Evolutionary conservation across 768 basidiomycete genomes (phyloP).

Genomic region (Tylopilus subfusipes): DNA sequence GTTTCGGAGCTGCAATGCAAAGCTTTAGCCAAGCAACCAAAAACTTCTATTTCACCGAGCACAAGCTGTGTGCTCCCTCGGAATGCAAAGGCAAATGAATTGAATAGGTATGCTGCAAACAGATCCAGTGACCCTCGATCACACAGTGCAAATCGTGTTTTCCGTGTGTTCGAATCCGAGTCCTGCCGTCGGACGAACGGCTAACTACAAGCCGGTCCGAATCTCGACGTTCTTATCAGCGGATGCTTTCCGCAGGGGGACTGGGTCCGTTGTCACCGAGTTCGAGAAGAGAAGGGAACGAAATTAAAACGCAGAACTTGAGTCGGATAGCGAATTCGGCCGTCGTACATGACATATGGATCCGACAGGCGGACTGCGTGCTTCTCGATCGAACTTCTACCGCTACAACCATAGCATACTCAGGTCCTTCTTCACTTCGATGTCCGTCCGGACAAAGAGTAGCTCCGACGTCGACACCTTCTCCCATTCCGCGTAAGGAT

Average conservation of each 20-base stretch:
- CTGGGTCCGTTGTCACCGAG: not conserved
- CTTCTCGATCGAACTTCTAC: not conserved
- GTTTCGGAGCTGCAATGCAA: not conserved
- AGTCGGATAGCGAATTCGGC: too few relatives aligned
- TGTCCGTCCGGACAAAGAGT: constrained; percentile 20
- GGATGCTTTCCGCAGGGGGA: not conserved
- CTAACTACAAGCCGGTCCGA: not conserved
- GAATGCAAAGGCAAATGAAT: not conserved
- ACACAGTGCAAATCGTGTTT: too few relatives aligned
- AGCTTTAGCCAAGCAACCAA: not conserved
- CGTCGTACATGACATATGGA: too few relatives aligned
- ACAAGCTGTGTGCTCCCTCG: not conserved
- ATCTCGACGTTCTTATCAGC: not conserved
- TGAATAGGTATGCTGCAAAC: not conserved
- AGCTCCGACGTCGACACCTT: constrained; percentile 28
- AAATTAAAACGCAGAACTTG: too few relatives aligned
- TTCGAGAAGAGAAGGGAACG: too few relatives aligned
- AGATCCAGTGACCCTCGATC: not conserved
- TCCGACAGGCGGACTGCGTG: not conserved
- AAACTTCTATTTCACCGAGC: not conserved
- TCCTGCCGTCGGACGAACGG: not conserved
- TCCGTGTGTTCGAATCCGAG: not conserved
- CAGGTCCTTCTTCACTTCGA: constrained; percentile 15
- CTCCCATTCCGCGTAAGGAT: constrained; percentile 27
- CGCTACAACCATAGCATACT: constrained; percentile 25